These are phyloP conservation scores for Vachellia pachyceras DNA, from an alignment of 306 rosid species.

Conservation along the genomic window DNA sequence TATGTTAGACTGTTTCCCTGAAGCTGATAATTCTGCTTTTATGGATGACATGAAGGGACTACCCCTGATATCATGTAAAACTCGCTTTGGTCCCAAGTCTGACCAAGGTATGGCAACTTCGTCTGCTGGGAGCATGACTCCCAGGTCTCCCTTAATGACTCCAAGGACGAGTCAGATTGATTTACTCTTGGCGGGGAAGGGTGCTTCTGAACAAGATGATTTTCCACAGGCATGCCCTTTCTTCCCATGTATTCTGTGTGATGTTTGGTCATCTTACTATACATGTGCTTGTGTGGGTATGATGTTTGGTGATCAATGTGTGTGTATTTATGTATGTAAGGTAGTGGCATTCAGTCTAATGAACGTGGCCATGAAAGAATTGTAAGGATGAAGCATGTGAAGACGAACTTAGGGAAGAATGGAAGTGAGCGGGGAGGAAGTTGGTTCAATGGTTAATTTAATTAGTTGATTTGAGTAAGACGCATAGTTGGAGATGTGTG, in stretches of 20 bases:
- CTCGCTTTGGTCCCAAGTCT: slow-evolving; percentile 99
- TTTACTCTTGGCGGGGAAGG: slow-evolving; percentile 90
- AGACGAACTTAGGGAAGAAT: slow-evolving; percentile 18
- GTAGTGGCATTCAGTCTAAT: neutral
- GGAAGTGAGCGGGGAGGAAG: slow-evolving; percentile 14
- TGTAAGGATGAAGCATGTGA: neutral
- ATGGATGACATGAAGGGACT: slow-evolving; percentile 96
- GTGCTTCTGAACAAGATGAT: slow-evolving; percentile 94
- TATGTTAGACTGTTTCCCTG: slow-evolving; percentile 96
- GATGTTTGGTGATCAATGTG: neutral
- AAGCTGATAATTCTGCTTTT: slow-evolving; percentile 74
- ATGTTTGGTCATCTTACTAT: slow-evolving; percentile 14
- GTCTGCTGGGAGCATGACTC: slow-evolving; percentile 99
- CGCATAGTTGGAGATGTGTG: neutral
- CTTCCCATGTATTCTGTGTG: slow-evolving; percentile 19
- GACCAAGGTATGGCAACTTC: slow-evolving; percentile 99
- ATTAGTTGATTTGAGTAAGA: neutral
- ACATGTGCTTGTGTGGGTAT: neutral
- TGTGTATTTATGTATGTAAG: neutral
- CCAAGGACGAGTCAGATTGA: slow-evolving; percentile 97
- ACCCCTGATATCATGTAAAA: slow-evolving; percentile 91
- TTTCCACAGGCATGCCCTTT: slow-evolving; percentile 75
- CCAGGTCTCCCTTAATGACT: slow-evolving; percentile 95
- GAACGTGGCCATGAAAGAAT: slow-evolving; percentile 4
- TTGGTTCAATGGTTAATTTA: slow-evolving; percentile 6